These are phyloP conservation scores for Penicillium nordicum DNA, from an alignment of 2,329 filamentous ascomycete genomes.

Conservation along the genomic window DNA sequence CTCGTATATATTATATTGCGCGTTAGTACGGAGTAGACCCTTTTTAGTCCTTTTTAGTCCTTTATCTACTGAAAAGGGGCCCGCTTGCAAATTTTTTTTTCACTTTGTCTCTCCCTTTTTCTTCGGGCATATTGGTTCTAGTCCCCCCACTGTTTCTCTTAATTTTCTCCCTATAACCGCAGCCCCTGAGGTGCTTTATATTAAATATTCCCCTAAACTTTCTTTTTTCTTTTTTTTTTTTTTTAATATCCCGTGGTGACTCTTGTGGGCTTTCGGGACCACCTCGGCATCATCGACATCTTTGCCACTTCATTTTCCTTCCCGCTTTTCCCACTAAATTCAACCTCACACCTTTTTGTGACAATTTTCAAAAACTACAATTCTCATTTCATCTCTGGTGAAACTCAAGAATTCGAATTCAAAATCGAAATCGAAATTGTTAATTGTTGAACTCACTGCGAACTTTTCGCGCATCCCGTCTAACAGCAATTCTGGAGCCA, in stretches of 20 bases:
- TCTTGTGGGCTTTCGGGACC: neutral
- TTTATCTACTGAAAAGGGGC: constrained; percentile 1
- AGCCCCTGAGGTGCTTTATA: neutral
- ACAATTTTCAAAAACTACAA: too few relatives aligned
- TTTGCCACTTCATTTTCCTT: constrained; percentile 1
- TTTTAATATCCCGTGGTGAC: neutral
- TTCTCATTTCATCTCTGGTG: neutral
- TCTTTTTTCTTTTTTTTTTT: neutral
- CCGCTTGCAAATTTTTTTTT: neutral
- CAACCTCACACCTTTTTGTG: neutral
- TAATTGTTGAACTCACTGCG: constrained; percentile 16
- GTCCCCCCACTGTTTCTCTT: neutral
- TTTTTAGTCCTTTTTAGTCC: neutral
- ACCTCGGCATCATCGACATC: constrained; percentile 1
- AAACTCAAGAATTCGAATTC: neutral
- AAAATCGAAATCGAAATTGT: neutral
- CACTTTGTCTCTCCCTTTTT: neutral
- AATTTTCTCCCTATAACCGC: neutral
- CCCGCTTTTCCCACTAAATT: neutral
- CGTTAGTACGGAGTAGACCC: too few relatives aligned
- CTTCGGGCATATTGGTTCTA: neutral
- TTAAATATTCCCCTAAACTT: too few relatives aligned
- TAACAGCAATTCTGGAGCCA: constrained; percentile 40
- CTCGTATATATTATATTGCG: neutral
- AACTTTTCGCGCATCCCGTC: constrained; percentile 12